Evolutionary conservation across 1,284 basidiomycete genomes (phyloP).

Genomic region (Macrocybe sp.): DNA sequence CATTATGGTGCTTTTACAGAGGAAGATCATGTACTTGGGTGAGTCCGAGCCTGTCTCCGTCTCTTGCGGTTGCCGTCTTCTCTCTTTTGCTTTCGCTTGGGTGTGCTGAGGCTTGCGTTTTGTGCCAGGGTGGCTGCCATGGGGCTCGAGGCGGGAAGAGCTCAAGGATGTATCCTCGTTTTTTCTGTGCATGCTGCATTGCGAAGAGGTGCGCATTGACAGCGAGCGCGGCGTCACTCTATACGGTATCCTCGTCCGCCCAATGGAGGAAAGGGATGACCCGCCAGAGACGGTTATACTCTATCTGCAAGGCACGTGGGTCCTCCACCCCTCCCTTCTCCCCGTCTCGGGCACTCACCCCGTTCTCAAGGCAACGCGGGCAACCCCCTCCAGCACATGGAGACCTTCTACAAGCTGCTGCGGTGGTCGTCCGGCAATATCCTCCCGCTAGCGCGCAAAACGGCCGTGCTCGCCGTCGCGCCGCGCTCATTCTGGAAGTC

Average conservation of each 20-base stretch:
- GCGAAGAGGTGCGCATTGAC: slow-evolving; percentile 14
- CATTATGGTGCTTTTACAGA: slow-evolving; percentile 45
- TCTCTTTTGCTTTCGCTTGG: neutral
- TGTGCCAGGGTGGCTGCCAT: slow-evolving; percentile 37
- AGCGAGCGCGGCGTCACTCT: slow-evolving; percentile 7
- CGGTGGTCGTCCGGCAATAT: neutral
- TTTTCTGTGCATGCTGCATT: slow-evolving; percentile 14
- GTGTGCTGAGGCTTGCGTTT: neutral
- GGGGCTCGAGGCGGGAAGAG: slow-evolving; percentile 33
- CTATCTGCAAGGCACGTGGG: slow-evolving; percentile 19
- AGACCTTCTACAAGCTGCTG: slow-evolving; percentile 36
- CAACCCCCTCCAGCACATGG: slow-evolving; percentile 41
- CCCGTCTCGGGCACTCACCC: neutral
- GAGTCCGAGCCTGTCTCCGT: slow-evolving; percentile 5
- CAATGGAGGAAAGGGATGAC: neutral
- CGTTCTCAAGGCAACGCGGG: slow-evolving; percentile 41
- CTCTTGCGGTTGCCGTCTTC: neutral
- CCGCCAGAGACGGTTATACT: slow-evolving; percentile 12
- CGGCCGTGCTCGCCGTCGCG: slow-evolving; percentile 23
- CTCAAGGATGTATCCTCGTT: slow-evolving; percentile 21
- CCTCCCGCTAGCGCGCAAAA: neutral
- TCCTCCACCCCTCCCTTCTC: neutral
- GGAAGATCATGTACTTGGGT: slow-evolving; percentile 52
- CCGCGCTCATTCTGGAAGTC: slow-evolving; percentile 26
- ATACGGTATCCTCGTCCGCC: slow-evolving; percentile 15